These are phyloP conservation scores for Solidago caesia DNA, from an alignment of 129 eudicot genomes.

Conservation along the genomic window DNA sequence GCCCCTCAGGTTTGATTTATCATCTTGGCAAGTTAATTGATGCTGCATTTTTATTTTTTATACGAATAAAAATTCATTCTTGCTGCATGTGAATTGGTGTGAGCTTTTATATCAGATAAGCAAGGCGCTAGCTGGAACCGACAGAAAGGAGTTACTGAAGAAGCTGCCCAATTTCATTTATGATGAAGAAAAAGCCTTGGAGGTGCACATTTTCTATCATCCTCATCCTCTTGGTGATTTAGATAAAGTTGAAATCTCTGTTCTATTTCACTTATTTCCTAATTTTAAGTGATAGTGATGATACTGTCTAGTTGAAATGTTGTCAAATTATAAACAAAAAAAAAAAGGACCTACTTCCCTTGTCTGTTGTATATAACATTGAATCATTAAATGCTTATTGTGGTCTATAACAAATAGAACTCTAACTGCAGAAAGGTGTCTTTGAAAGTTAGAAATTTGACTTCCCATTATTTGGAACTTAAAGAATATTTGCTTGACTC, in stretches of 20 bases:
- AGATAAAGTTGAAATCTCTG: background rate
- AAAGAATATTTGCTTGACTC: no score
- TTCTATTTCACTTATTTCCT: no score
- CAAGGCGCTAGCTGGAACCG: constrained; percentile 76
- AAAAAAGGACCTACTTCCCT: no score
- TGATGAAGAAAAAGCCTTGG: constrained; percentile 92
- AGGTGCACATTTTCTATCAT: constrained; percentile 42
- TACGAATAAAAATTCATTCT: constrained; percentile 12
- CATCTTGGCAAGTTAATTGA: background rate
- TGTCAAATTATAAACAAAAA: no score
- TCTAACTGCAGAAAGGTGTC: no score
- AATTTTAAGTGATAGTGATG: no score
- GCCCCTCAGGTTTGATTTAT: constrained; percentile 79
- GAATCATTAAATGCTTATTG: no score
- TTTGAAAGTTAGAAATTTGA: no score
- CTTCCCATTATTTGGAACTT: no score
- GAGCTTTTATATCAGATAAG: constrained; percentile 55
- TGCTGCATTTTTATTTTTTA: background rate
- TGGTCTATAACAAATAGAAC: no score
- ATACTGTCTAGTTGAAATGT: no score
- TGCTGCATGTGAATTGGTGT: background rate
- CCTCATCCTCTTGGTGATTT: background rate
- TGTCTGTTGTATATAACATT: no score
- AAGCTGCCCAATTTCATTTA: constrained; percentile 85
- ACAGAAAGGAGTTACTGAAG: constrained; percentile 77